phyloP scores from a whole-genome alignment of 768 basidiomycete species.

The Naematelia aurantialba region DNA sequence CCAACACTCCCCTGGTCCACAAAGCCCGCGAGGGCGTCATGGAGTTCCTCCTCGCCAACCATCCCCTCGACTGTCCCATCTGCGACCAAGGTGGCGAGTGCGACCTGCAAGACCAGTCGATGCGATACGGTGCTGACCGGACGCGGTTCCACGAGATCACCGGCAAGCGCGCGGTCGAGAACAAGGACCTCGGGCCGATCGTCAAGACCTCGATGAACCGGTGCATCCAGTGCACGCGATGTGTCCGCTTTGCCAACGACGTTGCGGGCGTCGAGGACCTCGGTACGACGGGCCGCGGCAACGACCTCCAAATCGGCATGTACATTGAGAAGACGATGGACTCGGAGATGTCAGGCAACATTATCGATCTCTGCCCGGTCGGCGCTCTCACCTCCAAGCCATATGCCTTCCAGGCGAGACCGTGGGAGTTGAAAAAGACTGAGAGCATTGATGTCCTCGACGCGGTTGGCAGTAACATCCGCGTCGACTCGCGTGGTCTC shows the following conservation, averaged over 20 bases:
- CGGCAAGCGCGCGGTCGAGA: constrained; percentile 95
- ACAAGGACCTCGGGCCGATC: constrained; percentile 95
- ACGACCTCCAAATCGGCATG: constrained; percentile 97
- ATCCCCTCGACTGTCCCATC: constrained; percentile 96
- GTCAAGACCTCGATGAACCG: constrained; percentile 99
- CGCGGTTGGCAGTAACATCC: constrained; percentile 93
- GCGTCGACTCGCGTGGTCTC: constrained; percentile 89
- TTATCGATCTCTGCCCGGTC: constrained; percentile 95
- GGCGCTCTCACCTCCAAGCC: constrained; percentile 98
- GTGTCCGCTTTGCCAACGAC: constrained; percentile 98
- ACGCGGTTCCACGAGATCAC: constrained; percentile 97
- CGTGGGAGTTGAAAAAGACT: constrained; percentile 98
- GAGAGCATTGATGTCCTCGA: constrained; percentile 94
- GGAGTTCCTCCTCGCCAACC: constrained; percentile 97
- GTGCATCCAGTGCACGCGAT: constrained; percentile 98
- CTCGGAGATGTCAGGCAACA: constrained; percentile 94
- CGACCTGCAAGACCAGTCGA: constrained; percentile 97
- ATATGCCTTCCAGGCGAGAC: constrained; percentile 93
- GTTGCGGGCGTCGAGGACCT: constrained; percentile 97
- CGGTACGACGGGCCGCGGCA: constrained; percentile 93
- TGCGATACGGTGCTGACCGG: constrained; percentile 97
- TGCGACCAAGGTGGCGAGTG: constrained; percentile 99
- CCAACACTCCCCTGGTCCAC: constrained; percentile 73
- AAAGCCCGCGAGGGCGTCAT: constrained; percentile 86
- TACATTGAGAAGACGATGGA: constrained; percentile 97